These are phyloP conservation scores for Leccinum laetum DNA, from an alignment of 1,284 basidiomycete species.

Conservation along the genomic window DNA sequence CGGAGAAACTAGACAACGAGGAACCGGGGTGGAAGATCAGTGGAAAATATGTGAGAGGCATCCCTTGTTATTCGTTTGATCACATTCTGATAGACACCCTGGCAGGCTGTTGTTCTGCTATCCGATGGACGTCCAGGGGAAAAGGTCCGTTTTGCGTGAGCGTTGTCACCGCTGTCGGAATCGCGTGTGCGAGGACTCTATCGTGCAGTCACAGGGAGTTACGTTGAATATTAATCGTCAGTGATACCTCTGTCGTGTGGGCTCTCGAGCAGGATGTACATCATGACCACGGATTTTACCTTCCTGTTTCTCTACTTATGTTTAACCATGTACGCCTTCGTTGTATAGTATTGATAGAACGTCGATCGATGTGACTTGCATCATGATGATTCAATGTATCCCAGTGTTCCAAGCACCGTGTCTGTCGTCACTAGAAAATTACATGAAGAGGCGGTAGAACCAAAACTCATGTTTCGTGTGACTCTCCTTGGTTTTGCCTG, in stretches of 20 bases:
- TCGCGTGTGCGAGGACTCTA: conserved; percentile 1
- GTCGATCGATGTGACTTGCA: neutral
- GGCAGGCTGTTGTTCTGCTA: conserved; percentile 80
- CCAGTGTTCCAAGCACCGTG: neutral
- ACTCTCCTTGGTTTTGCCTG: neutral
- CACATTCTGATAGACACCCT: conserved; percentile 8
- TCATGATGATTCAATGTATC: neutral
- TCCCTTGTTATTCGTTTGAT: neutral
- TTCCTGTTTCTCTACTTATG: neutral
- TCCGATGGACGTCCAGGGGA: conserved; percentile 86
- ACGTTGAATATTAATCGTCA: neutral
- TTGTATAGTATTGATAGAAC: conserved; percentile 2
- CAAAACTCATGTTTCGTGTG: neutral
- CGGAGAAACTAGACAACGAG: conserved; percentile 80
- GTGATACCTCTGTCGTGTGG: conserved; percentile 6
- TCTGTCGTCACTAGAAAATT: neutral
- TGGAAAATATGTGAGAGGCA: conserved; percentile 78
- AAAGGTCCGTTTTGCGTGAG: conserved; percentile 72
- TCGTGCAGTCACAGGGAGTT: neutral
- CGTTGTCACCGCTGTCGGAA: neutral
- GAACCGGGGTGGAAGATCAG: conserved; percentile 98
- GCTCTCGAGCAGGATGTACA: neutral
- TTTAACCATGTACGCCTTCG: conserved; percentile 5
- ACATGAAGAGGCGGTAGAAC: neutral
- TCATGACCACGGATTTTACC: neutral